Base-by-base conservation (phyloP, 164 flowering plant genomes). In the Malania oleifera region DNA sequence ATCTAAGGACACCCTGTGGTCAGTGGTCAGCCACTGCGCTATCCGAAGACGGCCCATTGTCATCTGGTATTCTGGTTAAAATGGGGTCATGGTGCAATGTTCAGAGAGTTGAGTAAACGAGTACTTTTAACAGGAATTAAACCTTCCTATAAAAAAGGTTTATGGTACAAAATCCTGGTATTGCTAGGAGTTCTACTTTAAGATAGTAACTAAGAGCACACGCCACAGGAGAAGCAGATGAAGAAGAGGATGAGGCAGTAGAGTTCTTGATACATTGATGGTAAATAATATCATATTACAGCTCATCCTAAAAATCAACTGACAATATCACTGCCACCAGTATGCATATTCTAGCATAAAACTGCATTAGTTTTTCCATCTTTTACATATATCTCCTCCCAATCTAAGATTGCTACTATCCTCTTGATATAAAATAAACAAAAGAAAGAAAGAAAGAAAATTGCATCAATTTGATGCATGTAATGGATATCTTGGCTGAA, bases 401-500 rank as follows among this genome's bases (percentile, higher is more conserved):
- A 1, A 39, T 57, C 26, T 60, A 56, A 25, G 9, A 40, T n/a
- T n/a, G n/a, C 54, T 37, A 41, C 49, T 11, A 20, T 55, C 26
- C n/a, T 51, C 51, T 20, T 25, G 35, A 20, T 5, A 27, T 28
- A 15, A 29, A 53, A 59, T 59, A 35, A 50, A 61, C 44, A 5
- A 39, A 46, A 31, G 20, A 11, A 29, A 15, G 19, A 24, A 49
- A 63, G 52, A 62, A 39, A 39, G 14, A 34, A 29, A 49, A 52
- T 29, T 63, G 63, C 63, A 70, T 52, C 69, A 18, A 8, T 52
- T 61, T 59, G 68, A 69, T 55, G 73, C 62, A 56, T 24, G 37
- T 22, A 44, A 55, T 57, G 26, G 56, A 58, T 6, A 60, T 12
- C 35, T 63, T 55, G 52, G 50, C 43, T 25, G 40, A 22, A 41